Conservation (phyloP, 2,329 filamentous ascomycete genomes). For the Penicillium rolfsii region DNA sequence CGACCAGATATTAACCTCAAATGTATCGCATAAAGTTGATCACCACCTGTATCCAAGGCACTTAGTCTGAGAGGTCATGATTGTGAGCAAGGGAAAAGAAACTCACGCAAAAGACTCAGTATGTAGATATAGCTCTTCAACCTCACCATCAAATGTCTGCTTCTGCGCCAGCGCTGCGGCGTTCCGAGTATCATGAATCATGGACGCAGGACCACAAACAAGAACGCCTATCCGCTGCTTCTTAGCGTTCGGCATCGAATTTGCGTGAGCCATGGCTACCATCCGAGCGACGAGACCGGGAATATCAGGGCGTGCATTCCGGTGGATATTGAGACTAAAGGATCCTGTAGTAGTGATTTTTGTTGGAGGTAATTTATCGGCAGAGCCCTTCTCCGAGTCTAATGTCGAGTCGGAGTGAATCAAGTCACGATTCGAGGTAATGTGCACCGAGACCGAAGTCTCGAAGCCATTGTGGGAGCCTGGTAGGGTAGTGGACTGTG, state of each 20-base stretch:
- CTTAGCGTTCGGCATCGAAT: conserved; percentile 11
- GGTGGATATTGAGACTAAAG: conserved; percentile 28
- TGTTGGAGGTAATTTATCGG: conserved; percentile 14
- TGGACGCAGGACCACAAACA: conserved; percentile 51
- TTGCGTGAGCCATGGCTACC: conserved; percentile 16
- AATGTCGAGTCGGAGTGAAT: conserved; percentile 13
- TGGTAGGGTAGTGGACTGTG: conserved; percentile 22
- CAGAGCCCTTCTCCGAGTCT: conserved; percentile 10
- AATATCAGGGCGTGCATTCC: conserved; percentile 41
- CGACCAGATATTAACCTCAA: background rate
- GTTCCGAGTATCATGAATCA: conserved; percentile 54
- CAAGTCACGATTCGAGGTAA: conserved; percentile 20
- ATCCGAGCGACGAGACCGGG: conserved; percentile 29
- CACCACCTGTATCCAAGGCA: background rate
- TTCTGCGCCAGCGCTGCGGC: conserved; percentile 50
- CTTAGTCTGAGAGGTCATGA: background rate
- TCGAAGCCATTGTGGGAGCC: conserved; percentile 21
- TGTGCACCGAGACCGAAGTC: conserved; percentile 30
- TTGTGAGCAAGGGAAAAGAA: conserved; percentile 8
- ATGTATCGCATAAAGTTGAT: background rate
- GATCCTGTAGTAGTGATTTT: conserved; percentile 25
- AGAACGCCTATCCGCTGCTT: conserved; percentile 37
- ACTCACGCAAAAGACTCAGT: conserved; percentile 53
- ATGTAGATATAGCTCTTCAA: conserved; percentile 50
- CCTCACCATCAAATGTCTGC: conserved; percentile 37